Base-by-base conservation (phyloP, 2,329 filamentous ascomycete genomes). In the Fusarium protoensiforme region DNA sequence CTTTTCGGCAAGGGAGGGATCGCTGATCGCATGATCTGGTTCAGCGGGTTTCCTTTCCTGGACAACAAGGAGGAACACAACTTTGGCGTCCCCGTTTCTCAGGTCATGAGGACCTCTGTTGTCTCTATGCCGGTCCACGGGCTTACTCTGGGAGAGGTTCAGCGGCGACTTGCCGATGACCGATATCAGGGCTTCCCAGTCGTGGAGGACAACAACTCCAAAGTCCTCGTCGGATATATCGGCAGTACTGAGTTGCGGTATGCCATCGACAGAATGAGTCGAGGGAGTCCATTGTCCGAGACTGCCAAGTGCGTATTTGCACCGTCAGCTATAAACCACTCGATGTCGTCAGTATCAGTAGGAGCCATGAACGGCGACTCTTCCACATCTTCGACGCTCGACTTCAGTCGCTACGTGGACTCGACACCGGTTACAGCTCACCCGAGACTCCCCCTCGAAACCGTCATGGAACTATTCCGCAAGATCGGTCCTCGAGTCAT, bases 41-140 rank as follows among this genome's bases (percentile, higher is more conserved):
- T 98, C 84, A 98, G 94, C 77, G 96, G 96, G 1, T 98, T 98
- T 78, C 96, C 96, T 0, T 99, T 97, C 83, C 87, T 99, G 4
- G 96, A 99, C 84, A 97, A 93, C 82, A 99, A 99, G 80, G 96
- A 98, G 82, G 96, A 98, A 65, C 95, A 98, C 83, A 95, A 95
- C 61, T 98, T 98, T 82, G 96, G 95, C 54, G 95, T 98, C 1
- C 93, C 96, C 0, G 96, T 98, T 11, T 96, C 94, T 0, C 90
- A 94, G 71, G 94, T 94, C 72, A 98, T 98, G 95, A 95, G 92
- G 1, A 89, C 89, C 3, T 90, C 93, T 60, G 88, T 95, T 1
- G 90, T 94, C 3, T 90, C 91, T 0, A 87, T 99, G 9, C 93
- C 94, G 0, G 89, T 92, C 0, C 89, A 88, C 1, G 95, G 94